A percentile compares a stretch with the other conserved stretches of the same genome.
phyloP scores from a whole-genome alignment of 192 early-diverging fungal species.

The Blastocladiella britannica region DNA sequence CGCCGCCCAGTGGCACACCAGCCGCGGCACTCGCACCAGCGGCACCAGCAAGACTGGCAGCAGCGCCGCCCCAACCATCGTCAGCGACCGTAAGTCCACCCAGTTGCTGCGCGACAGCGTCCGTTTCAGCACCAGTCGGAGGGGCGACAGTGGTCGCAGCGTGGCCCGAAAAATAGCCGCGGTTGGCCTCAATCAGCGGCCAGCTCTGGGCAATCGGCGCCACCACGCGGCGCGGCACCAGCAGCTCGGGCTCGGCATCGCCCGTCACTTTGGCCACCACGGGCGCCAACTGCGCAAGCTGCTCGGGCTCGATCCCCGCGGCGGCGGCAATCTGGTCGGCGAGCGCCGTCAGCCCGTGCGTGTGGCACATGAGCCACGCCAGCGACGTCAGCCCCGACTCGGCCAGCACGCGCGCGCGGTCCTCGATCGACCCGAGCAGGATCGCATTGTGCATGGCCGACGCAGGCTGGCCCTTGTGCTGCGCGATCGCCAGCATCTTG shows the following conservation, averaged over 20 bases:
- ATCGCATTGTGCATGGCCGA: constrained; percentile 82
- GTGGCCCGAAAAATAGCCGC: constrained; percentile 60
- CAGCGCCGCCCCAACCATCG: constrained; percentile 21
- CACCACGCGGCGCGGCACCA: constrained; percentile 51
- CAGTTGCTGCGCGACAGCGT: constrained; percentile 6
- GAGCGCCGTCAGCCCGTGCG: constrained; percentile 66
- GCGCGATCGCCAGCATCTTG: constrained; percentile 89
- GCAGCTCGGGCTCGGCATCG: constrained; percentile 26
- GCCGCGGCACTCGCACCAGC: constrained; percentile 30
- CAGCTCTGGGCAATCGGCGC: constrained; percentile 65
- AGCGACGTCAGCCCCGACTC: constrained; percentile 77
- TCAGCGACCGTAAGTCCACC: constrained; percentile 30
- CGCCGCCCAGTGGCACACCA: constrained; percentile 32
- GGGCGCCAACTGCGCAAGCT: constrained; percentile 22
- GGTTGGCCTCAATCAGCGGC: constrained; percentile 69
- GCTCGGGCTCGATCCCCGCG: constrained; percentile 44
- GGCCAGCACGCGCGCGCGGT: constrained; percentile 59
- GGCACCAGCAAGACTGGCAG: constrained; percentile 27
- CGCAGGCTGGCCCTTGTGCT: constrained; percentile 63
- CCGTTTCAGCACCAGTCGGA: constrained; percentile 1
- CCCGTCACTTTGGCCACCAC: constrained; percentile 14
- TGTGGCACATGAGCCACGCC: constrained; percentile 80
- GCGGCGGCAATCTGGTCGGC: constrained; percentile 59
- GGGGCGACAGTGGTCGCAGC: constrained; percentile 5
- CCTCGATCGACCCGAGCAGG: constrained; percentile 77